These are phyloP conservation scores for Fraxinus nigra DNA, from an alignment of 305 asterid species.

Conservation along the genomic window DNA sequence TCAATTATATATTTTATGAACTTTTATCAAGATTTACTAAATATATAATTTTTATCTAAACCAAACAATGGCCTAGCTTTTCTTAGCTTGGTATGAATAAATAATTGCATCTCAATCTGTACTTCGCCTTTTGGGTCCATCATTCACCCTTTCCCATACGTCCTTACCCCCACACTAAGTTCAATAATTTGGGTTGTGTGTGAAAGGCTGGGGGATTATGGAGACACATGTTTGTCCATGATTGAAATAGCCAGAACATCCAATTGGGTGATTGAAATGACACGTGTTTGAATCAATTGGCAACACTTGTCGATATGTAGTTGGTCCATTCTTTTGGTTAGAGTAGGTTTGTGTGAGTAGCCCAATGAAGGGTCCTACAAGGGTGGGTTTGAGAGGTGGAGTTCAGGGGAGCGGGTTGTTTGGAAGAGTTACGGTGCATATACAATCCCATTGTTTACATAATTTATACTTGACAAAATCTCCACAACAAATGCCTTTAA, in stretches of 20 bases:
- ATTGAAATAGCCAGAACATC: constrained; percentile 33
- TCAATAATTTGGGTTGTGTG: constrained; percentile 44
- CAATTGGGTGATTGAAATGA: neutral
- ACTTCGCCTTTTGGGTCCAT: constrained; percentile 52
- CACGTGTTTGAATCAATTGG: constrained; percentile 19
- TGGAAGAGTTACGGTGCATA: no score
- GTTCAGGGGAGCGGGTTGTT: no score
- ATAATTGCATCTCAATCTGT: constrained; percentile 51
- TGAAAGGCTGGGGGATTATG: constrained; percentile 36
- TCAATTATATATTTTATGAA: no score
- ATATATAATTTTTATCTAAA: neutral
- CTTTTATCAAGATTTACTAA: neutral
- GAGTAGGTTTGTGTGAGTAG: constrained; percentile 20
- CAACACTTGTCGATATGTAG: constrained; percentile 21
- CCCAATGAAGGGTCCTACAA: constrained; percentile 1
- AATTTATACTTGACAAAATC: no score
- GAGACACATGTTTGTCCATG: constrained; percentile 38
- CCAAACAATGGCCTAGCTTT: neutral
- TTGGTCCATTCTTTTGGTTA: constrained; percentile 15
- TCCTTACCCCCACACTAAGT: constrained; percentile 17
- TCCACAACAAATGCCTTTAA: no score
- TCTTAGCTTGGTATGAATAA: constrained; percentile 26
- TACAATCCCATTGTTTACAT: no score
- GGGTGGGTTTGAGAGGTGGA: neutral
- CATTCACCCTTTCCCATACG: constrained; percentile 32